These are phyloP conservation scores for Epichloe gansuensis DNA, from an alignment of 2,329 filamentous ascomycete species.

Conservation along the genomic window DNA sequence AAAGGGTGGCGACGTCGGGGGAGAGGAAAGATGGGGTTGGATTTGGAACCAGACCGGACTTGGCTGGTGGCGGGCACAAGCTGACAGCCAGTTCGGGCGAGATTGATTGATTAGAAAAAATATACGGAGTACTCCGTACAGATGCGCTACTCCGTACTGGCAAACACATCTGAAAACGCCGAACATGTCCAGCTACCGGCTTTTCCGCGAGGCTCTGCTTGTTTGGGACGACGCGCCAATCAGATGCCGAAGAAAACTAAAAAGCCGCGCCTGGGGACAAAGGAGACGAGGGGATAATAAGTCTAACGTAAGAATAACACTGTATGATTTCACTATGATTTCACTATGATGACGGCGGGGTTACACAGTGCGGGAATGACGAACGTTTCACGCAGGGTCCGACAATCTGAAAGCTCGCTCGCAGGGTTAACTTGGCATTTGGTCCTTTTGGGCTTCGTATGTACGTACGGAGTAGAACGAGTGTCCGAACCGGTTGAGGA, in stretches of 20 bases:
- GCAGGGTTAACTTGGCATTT: no score
- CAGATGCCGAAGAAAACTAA: neutral
- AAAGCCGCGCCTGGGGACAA: neutral
- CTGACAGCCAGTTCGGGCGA: neutral
- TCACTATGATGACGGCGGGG: no score
- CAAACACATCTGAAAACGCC: no score
- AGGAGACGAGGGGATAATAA: no score
- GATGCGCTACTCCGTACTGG: no score
- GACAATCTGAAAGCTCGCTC: no score
- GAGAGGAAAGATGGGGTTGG: neutral
- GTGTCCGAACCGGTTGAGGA: no score
- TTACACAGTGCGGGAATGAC: neutral
- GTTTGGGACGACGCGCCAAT: neutral
- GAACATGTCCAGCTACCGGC: conserved; percentile 1
- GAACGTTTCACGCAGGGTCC: no score
- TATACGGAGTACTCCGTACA: no score
- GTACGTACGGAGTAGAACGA: no score
- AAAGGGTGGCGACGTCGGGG: conserved; percentile 4
- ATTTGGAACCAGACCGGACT: neutral
- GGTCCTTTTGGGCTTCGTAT: no score
- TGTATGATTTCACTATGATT: neutral
- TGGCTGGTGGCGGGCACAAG: neutral
- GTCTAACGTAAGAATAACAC: neutral
- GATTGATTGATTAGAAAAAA: conserved; percentile 2
- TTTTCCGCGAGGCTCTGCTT: neutral